Evolutionary conservation across 768 basidiomycete genomes (phyloP).

Genomic region (Lactarius sanguifluus): DNA sequence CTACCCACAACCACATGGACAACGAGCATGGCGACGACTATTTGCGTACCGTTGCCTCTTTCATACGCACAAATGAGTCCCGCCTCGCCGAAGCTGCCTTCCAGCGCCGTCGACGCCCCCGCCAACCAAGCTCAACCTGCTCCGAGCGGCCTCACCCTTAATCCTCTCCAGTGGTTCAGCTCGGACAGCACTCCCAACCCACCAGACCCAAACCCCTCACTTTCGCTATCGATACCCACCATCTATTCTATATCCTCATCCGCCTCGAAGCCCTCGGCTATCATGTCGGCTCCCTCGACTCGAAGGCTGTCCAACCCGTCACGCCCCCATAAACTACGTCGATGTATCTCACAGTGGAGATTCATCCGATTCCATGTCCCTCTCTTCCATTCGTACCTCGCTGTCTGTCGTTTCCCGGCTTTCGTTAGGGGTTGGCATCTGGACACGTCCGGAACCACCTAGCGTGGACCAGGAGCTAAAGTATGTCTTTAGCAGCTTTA

Average conservation of each 20-base stretch:
- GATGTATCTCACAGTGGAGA: slow-evolving; percentile 54
- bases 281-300: slow-evolving; percentile 77
- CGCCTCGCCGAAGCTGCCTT: slow-evolving; percentile 66
- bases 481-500: slow-evolving; percentile 87
- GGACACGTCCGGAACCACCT: slow-evolving; percentile 58
- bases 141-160: slow-evolving; percentile 45
- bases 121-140: slow-evolving; percentile 33
- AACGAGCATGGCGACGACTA: slow-evolving; percentile 73
- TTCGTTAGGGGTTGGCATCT: slow-evolving; percentile 75
- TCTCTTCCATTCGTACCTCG: slow-evolving; percentile 74
- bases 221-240: slow-evolving; percentile 73
- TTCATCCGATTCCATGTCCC: slow-evolving; percentile 71
- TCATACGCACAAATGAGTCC: slow-evolving; percentile 70
- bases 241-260: slow-evolving; percentile 85
- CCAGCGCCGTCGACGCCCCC: slow-evolving; percentile 48
- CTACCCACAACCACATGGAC: slow-evolving; percentile 45
- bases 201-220: slow-evolving; percentile 53
- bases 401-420: slow-evolving; percentile 73
- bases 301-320: slow-evolving; percentile 67
- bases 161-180: slow-evolving; percentile 62
- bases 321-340: slow-evolving; percentile 75
- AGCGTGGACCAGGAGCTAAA: slow-evolving; percentile 73
- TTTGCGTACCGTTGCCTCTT: slow-evolving; percentile 64
- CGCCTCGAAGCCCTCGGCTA: slow-evolving; percentile 81
- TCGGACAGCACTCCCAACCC: slow-evolving; percentile 36